Percentiles rank a stretch among this genome's conserved stretches.
Conservation (phyloP, 176 grass and related monocot genomes). For the Chloris gayana region DNA sequence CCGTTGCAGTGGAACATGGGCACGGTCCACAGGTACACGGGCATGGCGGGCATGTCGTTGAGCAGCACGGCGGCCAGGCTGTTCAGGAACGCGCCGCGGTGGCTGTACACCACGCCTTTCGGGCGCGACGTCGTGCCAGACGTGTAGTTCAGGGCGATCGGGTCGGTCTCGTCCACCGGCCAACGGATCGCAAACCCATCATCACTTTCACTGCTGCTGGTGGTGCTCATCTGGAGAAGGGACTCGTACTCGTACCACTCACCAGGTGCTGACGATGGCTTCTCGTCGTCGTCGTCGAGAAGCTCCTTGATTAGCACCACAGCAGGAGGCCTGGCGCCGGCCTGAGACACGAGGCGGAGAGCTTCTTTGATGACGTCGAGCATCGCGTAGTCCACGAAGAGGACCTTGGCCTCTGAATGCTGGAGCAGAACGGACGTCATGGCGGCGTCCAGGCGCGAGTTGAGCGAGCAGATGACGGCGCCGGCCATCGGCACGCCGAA, state of each 20-base stretch:
- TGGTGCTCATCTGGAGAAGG: not conserved
- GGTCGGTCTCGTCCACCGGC: constrained; percentile 71
- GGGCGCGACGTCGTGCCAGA: constrained; percentile 80
- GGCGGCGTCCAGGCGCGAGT: constrained; percentile 70
- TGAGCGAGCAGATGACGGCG: constrained; percentile 77
- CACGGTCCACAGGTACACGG: constrained; percentile 80
- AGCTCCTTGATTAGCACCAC: constrained; percentile 58
- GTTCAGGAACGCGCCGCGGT: constrained; percentile 75
- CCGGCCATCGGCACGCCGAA: constrained; percentile 79
- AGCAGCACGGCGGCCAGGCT: constrained; percentile 50
- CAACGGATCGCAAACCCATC: constrained; percentile 48
- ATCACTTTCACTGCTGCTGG: not conserved
- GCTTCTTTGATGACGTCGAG: constrained; percentile 48
- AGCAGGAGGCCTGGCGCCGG: constrained; percentile 32
- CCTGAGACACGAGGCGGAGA: constrained; percentile 50
- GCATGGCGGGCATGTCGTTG: constrained; percentile 50
- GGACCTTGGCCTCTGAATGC: constrained; percentile 76
- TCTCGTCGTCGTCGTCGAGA: constrained; percentile 16
- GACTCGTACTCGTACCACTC: constrained; percentile 57
- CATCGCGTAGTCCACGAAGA: constrained; percentile 68
- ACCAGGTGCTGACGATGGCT: no score
- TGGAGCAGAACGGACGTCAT: constrained; percentile 64
- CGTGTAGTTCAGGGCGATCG: constrained; percentile 84
- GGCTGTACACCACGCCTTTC: constrained; percentile 83
- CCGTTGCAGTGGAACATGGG: constrained; percentile 97